phyloP scores from a whole-genome alignment of 2,329 filamentous ascomycete species.

The Thermothelomyces thermophilus region DNA sequence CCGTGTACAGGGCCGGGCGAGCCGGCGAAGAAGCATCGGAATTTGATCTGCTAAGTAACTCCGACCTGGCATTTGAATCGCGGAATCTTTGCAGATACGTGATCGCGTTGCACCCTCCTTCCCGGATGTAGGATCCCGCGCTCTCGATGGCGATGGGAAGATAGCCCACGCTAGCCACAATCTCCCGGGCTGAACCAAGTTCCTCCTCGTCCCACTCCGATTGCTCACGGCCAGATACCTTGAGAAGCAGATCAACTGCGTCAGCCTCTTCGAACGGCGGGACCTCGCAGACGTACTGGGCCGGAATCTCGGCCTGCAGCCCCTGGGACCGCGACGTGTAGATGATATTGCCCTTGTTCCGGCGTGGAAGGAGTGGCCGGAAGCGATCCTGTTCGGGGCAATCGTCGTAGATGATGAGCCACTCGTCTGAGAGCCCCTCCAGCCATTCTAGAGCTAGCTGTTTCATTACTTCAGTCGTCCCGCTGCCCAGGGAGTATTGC shows the following conservation, averaged over 20 bases:
- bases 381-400: too few species aligned
- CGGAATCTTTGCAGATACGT: conserved; percentile 1
- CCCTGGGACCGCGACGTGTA: conserved; percentile 25
- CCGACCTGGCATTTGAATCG: background rate
- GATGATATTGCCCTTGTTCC: conserved; percentile 25
- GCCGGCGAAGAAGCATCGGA: background rate
- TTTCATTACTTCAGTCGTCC: too few species aligned
- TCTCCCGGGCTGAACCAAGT: background rate
- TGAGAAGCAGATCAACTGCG: conserved; percentile 19
- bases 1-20: conserved; percentile 2
- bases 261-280: conserved; percentile 13
- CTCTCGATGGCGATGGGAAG: conserved; percentile 28
- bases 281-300: conserved; percentile 11
- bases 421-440: conserved; percentile 18
- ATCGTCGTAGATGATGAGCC: conserved; percentile 32
- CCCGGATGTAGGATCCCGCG: conserved; percentile 18
- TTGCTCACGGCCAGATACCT: conserved; percentile 9
- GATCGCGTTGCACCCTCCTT: background rate
- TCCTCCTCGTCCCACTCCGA: conserved; percentile 1
- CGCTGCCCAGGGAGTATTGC: too few species aligned
- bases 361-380: conserved; percentile 17
- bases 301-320: conserved; percentile 5
- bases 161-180: conserved; percentile 21
- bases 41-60: background rate
- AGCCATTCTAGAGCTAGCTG: too few species aligned